Evolutionary conservation across 177 flowering plant genomes (phyloP).

Genomic region (Vitis hybrid): DNA sequence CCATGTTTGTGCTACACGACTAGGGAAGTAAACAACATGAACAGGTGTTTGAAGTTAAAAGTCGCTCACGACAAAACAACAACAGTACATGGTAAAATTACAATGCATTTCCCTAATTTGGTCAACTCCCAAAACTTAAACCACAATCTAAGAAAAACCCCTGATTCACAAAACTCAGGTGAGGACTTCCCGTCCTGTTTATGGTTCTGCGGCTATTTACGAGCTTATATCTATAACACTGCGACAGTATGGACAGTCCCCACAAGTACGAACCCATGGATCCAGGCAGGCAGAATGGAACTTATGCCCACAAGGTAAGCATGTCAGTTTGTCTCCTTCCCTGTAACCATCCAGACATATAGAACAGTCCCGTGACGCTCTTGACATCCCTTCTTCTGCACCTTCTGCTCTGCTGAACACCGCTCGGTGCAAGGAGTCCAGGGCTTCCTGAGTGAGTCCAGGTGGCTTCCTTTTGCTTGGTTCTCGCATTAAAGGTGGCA

Average conservation of each 20-base stretch:
- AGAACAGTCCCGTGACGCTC: conserved; percentile 53
- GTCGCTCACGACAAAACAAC: no score
- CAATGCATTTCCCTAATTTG: no score
- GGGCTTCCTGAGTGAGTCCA: conserved; percentile 58
- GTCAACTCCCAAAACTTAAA: no score
- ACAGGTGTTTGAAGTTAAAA: no score
- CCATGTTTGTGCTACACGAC: no score
- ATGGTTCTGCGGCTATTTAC: no score
- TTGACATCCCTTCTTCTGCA: conserved; percentile 11
- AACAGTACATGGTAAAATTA: no score
- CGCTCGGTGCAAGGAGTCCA: conserved; percentile 41
- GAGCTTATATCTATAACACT: no score
- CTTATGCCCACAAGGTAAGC: conserved; percentile 66
- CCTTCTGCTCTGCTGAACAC: conserved; percentile 29
- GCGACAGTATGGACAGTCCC: conserved; percentile 91
- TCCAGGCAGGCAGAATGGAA: conserved; percentile 71
- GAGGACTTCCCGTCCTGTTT: neutral
- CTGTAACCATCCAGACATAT: conserved; percentile 75
- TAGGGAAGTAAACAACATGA: no score
- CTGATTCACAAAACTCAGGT: neutral
- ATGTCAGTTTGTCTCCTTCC: conserved; percentile 53
- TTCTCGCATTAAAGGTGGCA: conserved; percentile 8
- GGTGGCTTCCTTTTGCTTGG: conserved; percentile 49
- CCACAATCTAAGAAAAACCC: no score
- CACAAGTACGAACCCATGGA: conserved; percentile 78